phyloP scores from a whole-genome alignment of 2,329 filamentous ascomycete genomes.

The Gaeumannomyces tritici region DNA sequence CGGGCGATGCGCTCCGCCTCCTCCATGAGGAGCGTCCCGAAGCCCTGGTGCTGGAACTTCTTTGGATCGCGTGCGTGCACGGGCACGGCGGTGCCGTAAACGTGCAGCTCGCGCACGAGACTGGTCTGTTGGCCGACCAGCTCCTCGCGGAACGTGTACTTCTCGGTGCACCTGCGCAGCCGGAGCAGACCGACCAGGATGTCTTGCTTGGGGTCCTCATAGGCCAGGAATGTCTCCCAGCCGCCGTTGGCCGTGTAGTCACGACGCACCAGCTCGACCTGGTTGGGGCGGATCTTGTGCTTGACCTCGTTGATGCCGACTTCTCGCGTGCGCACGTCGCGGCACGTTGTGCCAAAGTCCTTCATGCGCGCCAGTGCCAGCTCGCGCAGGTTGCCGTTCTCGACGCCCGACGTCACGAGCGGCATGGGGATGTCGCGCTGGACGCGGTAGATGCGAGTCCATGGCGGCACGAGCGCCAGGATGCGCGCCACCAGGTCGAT shows the following conservation, averaged over 20 bases:
- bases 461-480: constrained; percentile 84
- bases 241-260: constrained; percentile 94
- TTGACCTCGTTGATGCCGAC: constrained; percentile 99
- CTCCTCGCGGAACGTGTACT: constrained; percentile 87
- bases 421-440: constrained; percentile 99
- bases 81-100: constrained; percentile 95
- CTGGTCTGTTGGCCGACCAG: constrained; percentile 79
- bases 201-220: constrained; percentile 97
- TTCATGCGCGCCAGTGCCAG: constrained; percentile 96
- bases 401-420: constrained; percentile 93
- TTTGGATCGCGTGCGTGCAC: constrained; percentile 89
- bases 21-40: constrained; percentile 93
- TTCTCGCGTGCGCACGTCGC: constrained; percentile 91
- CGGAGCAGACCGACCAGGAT: constrained; percentile 88
- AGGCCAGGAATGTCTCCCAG: constrained; percentile 97
- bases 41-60: constrained; percentile 98
- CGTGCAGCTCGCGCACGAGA: constrained; percentile 87
- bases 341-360: constrained; percentile 94
- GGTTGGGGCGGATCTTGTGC: constrained; percentile 92
- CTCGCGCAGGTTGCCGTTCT: constrained; percentile 94
- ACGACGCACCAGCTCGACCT: constrained; percentile 87
- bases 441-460: constrained; percentile 97
- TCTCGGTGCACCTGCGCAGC: constrained; percentile 76
- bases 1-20: constrained; percentile 92
- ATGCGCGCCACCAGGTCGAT: constrained; percentile 97